Conservation (phyloP, 495 filamentous ascomycete genomes). For the Tuber aestivum region DNA sequence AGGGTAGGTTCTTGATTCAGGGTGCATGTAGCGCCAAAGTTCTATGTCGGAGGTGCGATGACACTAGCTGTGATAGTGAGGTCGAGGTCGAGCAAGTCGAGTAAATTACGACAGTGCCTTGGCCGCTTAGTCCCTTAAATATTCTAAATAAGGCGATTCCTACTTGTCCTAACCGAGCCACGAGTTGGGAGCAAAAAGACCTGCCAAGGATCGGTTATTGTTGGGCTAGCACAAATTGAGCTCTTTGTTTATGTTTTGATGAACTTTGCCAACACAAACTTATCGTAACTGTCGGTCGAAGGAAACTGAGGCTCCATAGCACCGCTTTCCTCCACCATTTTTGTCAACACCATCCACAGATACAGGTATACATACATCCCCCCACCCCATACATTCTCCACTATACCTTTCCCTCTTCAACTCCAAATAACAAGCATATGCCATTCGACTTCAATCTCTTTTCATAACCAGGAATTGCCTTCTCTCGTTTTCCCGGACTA, state of each 20-base stretch:
- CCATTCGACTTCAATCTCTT: slow-evolving; percentile 9
- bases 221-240: neutral
- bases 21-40: neutral
- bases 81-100: neutral
- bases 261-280: neutral
- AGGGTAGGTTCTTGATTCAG: neutral
- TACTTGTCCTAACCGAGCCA: neutral
- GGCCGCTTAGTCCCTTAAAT: neutral
- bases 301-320: neutral
- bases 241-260: slow-evolving; percentile 6
- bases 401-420: neutral
- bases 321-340: neutral
- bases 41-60: neutral
- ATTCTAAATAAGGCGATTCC: neutral
- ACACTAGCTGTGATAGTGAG: neutral
- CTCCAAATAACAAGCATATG: too few relatives aligned
- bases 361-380: neutral
- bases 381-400: neutral
- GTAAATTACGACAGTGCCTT: neutral
- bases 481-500: slow-evolving; percentile 20
- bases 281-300: neutral
- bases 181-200: neutral
- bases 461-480: slow-evolving; percentile 20
- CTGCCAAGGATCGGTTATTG: neutral
- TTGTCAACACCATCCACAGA: neutral